Percentiles rank a stretch among this genome's conserved stretches.
Evolutionary conservation across 371 early-diverging fungal species (phyloP).

Genomic region (Dichotomocladium elegans): DNA sequence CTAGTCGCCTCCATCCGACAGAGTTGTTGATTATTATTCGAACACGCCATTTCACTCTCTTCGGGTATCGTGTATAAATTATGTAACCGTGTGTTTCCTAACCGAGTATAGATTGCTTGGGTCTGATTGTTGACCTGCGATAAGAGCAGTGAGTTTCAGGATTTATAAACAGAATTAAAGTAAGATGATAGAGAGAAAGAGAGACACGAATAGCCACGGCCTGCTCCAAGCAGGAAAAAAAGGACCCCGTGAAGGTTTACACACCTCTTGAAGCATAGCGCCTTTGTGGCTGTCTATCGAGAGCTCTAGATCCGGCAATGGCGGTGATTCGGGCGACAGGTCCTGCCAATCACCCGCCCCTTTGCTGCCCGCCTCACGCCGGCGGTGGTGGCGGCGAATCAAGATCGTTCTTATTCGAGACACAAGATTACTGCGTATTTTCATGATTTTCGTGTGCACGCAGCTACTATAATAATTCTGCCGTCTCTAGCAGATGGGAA

Average conservation of each 20-base stretch:
- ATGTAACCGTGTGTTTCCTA: neutral
- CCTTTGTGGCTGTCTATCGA: neutral
- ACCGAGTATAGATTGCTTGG: neutral
- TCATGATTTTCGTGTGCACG: too few relatives aligned
- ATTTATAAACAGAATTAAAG: neutral
- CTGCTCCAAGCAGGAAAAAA: neutral
- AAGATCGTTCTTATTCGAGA: neutral
- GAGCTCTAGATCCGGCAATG: neutral
- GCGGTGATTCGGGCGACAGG: constrained; percentile 3
- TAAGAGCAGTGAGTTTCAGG: neutral
- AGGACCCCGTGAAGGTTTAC: neutral
- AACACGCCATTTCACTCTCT: constrained; percentile 5
- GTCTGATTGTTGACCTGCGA: neutral
- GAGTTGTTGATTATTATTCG: neutral
- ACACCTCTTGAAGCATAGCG: neutral
- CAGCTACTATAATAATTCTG: too few relatives aligned
- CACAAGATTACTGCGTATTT: neutral
- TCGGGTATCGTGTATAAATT: constrained; percentile 15
- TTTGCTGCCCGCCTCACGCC: neutral
- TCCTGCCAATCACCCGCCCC: constrained; percentile 3
- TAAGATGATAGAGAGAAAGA: neutral
- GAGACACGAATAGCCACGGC: neutral
- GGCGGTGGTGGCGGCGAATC: neutral
- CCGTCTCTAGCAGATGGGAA: too few relatives aligned
- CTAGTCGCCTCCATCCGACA: neutral